A percentile compares a stretch with the other conserved stretches of the same genome.
Conservation (phyloP, 768 basidiomycete genomes). For the Pleurotus giganteus region DNA sequence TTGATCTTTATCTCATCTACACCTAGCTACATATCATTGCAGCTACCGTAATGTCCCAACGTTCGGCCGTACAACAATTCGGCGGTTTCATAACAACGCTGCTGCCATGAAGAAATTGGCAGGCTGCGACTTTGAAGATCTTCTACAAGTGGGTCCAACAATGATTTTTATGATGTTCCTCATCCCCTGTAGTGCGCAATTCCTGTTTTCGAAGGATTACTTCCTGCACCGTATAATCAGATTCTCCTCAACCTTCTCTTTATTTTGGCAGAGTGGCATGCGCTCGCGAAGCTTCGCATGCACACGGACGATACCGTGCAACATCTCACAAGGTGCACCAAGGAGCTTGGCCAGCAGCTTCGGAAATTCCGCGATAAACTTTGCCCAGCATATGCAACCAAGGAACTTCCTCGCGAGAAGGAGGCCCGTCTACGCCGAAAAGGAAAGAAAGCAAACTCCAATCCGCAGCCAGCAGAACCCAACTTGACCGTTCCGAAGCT, state of each 20-base stretch:
- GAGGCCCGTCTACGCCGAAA: conserved; percentile 15
- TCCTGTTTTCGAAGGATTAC: conserved; percentile 30
- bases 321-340: conserved; percentile 19
- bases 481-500: background rate
- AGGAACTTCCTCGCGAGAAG: conserved; percentile 26
- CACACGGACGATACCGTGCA: conserved; percentile 31
- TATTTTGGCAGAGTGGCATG: conserved; percentile 29
- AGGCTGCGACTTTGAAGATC: conserved; percentile 23
- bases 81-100: conserved; percentile 21
- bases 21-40: background rate
- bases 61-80: conserved; percentile 21
- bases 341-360: conserved; percentile 19
- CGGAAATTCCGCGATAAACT: conserved; percentile 25
- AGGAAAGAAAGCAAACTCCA: background rate
- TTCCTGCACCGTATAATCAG: conserved; percentile 20
- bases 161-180: background rate
- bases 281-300: conserved; percentile 33
- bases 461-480: background rate
- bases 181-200: conserved; percentile 24
- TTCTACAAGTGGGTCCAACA: conserved; percentile 22
- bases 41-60: conserved; percentile 18
- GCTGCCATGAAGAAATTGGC: conserved; percentile 22
- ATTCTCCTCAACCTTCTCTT: conserved; percentile 26
- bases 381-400: conserved; percentile 22
- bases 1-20: background rate